phyloP scores from a whole-genome alignment of 495 filamentous ascomycete species.

The Neurospora intermedia region DNA sequence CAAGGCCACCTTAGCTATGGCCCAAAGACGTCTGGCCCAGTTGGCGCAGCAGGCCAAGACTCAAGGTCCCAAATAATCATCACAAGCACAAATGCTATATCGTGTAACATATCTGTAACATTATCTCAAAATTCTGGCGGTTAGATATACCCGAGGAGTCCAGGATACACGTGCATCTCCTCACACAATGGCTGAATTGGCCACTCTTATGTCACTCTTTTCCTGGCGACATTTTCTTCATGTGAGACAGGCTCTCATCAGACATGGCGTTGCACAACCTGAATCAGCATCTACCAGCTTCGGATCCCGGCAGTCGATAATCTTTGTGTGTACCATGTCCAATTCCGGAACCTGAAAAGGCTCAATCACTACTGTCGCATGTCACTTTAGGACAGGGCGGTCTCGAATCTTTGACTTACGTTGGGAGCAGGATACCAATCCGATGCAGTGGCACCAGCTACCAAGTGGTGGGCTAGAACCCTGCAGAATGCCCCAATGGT shows the following conservation, averaged over 20 bases:
- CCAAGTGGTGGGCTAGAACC: background rate
- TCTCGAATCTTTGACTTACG: background rate
- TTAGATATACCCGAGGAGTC: background rate
- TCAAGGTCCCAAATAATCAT: background rate
- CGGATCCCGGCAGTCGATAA: background rate
- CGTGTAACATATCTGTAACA: background rate
- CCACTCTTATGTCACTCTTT: background rate
- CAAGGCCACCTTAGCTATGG: conserved; percentile 32
- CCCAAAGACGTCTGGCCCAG: conserved; percentile 28
- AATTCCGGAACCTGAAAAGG: background rate
- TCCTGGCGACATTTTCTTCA: background rate
- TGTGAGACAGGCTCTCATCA: background rate
- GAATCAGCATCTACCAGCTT: background rate
- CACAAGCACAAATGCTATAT: background rate
- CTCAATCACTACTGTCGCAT: background rate
- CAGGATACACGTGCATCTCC: background rate
- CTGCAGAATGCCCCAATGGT: background rate
- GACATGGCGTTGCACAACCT: background rate
- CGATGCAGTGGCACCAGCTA: background rate
- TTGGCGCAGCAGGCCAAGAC: background rate
- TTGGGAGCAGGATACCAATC: background rate
- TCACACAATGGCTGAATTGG: background rate
- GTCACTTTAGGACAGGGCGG: background rate
- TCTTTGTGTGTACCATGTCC: background rate
- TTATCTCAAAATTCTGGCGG: background rate